A percentile compares a stretch with the other conserved stretches of the same genome.
Evolutionary conservation across 306 rosid species (phyloP).

Genomic region (Parietaria judaica): DNA sequence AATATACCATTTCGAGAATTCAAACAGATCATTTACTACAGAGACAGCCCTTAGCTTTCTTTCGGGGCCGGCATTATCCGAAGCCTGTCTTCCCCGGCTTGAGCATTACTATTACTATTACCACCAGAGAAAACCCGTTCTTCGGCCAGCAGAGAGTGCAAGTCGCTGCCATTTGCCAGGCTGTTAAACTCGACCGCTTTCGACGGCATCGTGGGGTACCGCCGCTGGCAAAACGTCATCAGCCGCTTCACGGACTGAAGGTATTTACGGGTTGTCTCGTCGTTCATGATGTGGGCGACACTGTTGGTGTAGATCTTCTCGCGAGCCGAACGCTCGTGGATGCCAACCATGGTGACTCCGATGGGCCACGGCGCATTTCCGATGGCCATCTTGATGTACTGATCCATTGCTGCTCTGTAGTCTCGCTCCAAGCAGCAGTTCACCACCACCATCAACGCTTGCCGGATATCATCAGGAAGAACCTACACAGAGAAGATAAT

Average conservation of each 20-base stretch:
- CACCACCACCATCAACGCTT: conserved; percentile 70
- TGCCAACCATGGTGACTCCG: conserved; percentile 99
- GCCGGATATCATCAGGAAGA: conserved; percentile 87
- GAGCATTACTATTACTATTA: conserved; percentile 15
- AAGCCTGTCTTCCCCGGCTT: conserved; percentile 57
- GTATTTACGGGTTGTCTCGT: conserved; percentile 93
- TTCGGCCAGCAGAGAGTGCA: conserved; percentile 83
- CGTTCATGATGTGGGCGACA: conserved; percentile 98
- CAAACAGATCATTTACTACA: neutral
- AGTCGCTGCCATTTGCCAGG: conserved; percentile 97
- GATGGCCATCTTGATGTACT: conserved; percentile 84
- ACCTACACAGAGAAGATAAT: conserved; percentile 37
- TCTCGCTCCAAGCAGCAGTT: conserved; percentile 91
- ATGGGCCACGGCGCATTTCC: conserved; percentile 99
- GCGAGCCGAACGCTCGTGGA: conserved; percentile 96
- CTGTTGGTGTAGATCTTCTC: conserved; percentile 98
- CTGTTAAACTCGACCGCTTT: conserved; percentile 99
- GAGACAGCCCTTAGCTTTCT: conserved; percentile 29
- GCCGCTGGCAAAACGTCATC: conserved; percentile 95
- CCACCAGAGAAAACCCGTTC: conserved; percentile 46
- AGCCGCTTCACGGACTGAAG: conserved; percentile 84
- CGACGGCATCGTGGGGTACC: conserved; percentile 91
- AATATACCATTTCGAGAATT: neutral
- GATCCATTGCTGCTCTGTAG: conserved; percentile 98
- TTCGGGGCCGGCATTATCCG: conserved; percentile 68